Conservation (phyloP, 345 rosid species). For the Rhodamnia rubescens region DNA sequence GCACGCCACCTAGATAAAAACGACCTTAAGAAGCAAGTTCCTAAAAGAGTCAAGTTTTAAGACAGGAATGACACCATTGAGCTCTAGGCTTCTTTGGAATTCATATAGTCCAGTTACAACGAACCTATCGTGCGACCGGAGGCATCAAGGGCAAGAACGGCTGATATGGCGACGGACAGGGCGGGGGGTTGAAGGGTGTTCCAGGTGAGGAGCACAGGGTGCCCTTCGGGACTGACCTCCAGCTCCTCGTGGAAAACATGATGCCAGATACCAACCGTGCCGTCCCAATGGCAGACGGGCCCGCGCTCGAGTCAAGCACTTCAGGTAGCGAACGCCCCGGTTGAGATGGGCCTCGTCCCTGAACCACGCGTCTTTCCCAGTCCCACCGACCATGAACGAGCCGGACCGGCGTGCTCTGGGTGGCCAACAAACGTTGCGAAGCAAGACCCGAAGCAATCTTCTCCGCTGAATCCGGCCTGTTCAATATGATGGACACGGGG, state of each 20-base stretch:
- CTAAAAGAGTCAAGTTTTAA: too few relatives aligned
- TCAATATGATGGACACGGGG: too few relatives aligned
- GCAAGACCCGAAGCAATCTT: too few relatives aligned
- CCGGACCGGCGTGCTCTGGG: too few relatives aligned
- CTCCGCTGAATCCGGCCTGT: too few relatives aligned
- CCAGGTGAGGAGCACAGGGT: constrained; percentile 19
- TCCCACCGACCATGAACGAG: constrained; percentile 6
- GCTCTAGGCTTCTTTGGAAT: too few relatives aligned
- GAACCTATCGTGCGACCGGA: constrained; percentile 12
- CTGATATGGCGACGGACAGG: constrained; percentile 9
- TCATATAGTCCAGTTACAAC: too few relatives aligned
- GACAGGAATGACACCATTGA: too few relatives aligned
- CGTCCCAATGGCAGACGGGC: constrained; percentile 14
- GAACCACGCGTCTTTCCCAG: constrained; percentile 8
- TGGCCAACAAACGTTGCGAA: not conserved
- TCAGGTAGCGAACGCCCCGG: constrained; percentile 7
- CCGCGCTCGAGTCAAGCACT: constrained; percentile 13
- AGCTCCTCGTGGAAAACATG: constrained; percentile 8
- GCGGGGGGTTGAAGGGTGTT: constrained; percentile 20
- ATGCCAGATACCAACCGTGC: constrained; percentile 16
- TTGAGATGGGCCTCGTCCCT: constrained; percentile 14
- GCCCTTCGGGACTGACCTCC: constrained; percentile 6
- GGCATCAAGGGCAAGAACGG: constrained; percentile 16
- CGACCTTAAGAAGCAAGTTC: too few relatives aligned
- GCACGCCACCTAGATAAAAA: too few relatives aligned